Conservation (phyloP, 352 stramenopile species). For the Thalassiosira oceanica region DNA sequence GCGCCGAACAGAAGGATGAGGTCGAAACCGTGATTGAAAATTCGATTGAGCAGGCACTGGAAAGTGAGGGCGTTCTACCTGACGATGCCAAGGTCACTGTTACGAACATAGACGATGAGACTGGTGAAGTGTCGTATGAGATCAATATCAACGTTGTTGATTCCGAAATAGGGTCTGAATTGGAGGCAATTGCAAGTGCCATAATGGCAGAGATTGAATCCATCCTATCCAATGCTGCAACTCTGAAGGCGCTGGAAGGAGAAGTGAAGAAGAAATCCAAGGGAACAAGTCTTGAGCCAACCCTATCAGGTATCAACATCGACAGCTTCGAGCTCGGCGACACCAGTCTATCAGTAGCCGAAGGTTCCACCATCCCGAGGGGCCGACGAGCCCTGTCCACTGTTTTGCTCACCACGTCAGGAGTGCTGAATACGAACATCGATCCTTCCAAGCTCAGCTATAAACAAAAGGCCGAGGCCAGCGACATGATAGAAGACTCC, state of each 20-base stretch:
- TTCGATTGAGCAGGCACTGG: constrained; percentile 10
- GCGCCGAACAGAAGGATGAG: constrained; percentile 3
- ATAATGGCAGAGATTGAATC: background rate
- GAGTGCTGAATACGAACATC: constrained; percentile 17
- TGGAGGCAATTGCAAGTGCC: background rate
- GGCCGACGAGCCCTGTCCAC: too few relatives aligned
- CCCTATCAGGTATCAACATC: too few relatives aligned
- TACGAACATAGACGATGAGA: constrained; percentile 19
- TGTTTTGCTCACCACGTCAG: too few relatives aligned
- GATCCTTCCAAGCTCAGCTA: constrained; percentile 6
- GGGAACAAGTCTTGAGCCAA: too few relatives aligned
- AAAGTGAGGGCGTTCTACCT: constrained; percentile 14
- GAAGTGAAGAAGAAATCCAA: background rate
- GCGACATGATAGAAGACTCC: constrained; percentile 3
- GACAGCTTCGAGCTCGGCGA: too few relatives aligned
- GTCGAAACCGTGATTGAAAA: constrained; percentile 5
- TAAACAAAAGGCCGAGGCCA: constrained; percentile 16
- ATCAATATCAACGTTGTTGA: constrained; percentile 22
- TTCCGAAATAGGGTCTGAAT: background rate
- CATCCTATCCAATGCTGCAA: background rate
- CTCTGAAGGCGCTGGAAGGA: background rate
- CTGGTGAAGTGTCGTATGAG: constrained; percentile 16
- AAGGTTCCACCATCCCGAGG: too few relatives aligned
- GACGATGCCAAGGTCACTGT: constrained; percentile 17
- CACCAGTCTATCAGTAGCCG: too few relatives aligned